Percentiles rank a stretch among this genome's conserved stretches.
phyloP scores from a whole-genome alignment of 257 asterid species.

The Galeopsis tetrahit region DNA sequence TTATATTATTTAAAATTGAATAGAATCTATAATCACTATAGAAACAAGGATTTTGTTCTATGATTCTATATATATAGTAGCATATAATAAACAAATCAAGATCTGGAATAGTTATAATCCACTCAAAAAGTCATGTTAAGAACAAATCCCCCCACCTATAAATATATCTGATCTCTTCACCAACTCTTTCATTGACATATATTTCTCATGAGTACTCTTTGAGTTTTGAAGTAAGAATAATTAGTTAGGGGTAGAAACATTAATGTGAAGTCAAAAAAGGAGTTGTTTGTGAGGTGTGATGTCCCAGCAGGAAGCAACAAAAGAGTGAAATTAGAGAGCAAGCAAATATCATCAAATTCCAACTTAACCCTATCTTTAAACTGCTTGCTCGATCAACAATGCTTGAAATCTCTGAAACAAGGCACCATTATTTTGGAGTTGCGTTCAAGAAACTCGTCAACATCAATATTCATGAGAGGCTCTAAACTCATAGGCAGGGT shows the following conservation, averaged over 20 bases:
- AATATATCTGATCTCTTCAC: constrained; percentile 38
- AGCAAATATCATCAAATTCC: constrained; percentile 46
- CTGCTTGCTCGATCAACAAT: constrained; percentile 46
- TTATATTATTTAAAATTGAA: no score
- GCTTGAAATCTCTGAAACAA: constrained; percentile 43
- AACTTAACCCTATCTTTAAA: constrained; percentile 52
- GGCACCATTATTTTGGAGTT: constrained; percentile 56
- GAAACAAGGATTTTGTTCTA: no score
- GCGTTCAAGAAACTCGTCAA: constrained; percentile 41
- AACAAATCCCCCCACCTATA: no score
- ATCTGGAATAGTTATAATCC: no score
- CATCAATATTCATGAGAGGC: constrained; percentile 46
- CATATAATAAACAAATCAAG: no score
- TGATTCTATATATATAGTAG: no score
- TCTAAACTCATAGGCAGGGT: constrained; percentile 60
- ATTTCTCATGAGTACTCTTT: constrained; percentile 41
- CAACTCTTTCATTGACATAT: neutral
- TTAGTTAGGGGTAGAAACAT: constrained; percentile 59
- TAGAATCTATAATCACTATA: no score
- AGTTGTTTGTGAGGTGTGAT: constrained; percentile 64
- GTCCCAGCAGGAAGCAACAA: constrained; percentile 52
- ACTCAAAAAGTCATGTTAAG: no score
- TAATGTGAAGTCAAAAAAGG: constrained; percentile 34
- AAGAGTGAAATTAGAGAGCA: constrained; percentile 52
- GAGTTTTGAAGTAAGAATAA: constrained; percentile 47